A percentile compares a stretch with the other conserved stretches of the same genome.
Evolutionary conservation across 345 rosid genomes (phyloP).

Genomic region (Boechera retrofracta): DNA sequence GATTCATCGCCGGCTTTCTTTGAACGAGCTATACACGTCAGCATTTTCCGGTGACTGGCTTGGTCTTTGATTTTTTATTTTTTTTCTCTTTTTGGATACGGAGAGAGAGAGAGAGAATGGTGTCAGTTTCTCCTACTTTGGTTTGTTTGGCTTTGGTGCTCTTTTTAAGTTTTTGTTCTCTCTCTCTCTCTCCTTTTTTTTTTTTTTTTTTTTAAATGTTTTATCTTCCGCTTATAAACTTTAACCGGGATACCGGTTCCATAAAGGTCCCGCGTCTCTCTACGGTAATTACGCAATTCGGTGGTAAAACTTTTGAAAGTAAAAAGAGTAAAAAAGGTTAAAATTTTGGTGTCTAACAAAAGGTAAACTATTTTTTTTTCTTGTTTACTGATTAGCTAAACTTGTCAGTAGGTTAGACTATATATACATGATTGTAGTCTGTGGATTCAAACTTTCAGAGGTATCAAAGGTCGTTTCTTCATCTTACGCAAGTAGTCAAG

Average conservation of each 20-base stretch:
- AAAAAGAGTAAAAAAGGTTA: not conserved
- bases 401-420: conserved; percentile 13
- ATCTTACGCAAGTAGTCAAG: conserved; percentile 15
- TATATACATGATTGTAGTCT: not conserved
- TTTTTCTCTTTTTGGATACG: conserved; percentile 26
- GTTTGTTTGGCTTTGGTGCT: conserved; percentile 36
- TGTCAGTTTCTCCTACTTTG: conserved; percentile 46
- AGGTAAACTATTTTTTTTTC: not conserved
- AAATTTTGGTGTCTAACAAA: too few relatives aligned
- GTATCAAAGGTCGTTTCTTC: conserved; percentile 31
- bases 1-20: conserved; percentile 82
- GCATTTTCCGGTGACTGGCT: conserved; percentile 54
- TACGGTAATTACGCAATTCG: conserved; percentile 33
- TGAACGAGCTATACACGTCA: conserved; percentile 93
- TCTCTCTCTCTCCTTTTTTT: not conserved
- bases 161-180: conserved; percentile 32
- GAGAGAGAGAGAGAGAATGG: conserved; percentile 33
- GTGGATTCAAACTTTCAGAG: conserved; percentile 13
- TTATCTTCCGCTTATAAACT: not conserved
- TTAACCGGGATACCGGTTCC: conserved; percentile 48
- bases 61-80: conserved; percentile 1
- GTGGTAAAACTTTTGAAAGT: not conserved
- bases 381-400: conserved; percentile 15
- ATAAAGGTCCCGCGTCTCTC: conserved; percentile 29
- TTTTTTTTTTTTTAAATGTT: not conserved